These are phyloP conservation scores for Vitis rotundifolia DNA, from an alignment of 164 flowering plant genomes.

Conservation along the genomic window DNA sequence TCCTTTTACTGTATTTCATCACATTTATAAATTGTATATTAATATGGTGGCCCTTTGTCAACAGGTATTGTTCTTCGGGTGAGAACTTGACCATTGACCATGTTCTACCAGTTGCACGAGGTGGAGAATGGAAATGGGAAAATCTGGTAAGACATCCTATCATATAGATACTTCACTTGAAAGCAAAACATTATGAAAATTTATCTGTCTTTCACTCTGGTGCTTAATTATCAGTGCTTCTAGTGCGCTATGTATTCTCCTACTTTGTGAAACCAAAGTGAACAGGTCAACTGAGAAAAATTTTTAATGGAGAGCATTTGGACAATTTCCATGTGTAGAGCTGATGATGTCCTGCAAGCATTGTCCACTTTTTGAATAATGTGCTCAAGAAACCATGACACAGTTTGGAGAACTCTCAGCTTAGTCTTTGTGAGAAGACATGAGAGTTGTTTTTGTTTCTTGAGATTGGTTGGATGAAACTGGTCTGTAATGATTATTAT, in stretches of 20 bases:
- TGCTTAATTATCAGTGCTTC: neutral
- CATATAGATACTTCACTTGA: neutral
- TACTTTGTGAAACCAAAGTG: neutral
- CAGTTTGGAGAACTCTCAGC: neutral
- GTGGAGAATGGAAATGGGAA: slow-evolving; percentile 94
- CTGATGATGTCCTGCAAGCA: neutral
- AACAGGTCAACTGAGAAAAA: neutral
- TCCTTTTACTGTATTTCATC: neutral
- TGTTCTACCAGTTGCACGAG: slow-evolving; percentile 73
- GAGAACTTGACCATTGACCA: slow-evolving; percentile 89
- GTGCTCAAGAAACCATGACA: neutral
- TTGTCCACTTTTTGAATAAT: neutral
- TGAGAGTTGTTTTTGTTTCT: neutral
- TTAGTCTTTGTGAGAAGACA: neutral
- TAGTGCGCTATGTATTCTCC: neutral
- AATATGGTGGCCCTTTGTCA: neutral
- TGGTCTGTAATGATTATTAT: neutral
- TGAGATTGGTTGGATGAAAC: neutral
- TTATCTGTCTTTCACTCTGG: neutral
- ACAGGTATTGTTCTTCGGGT: slow-evolving; percentile 81
- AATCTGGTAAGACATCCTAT: slow-evolving; percentile 62
- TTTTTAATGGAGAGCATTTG: neutral
- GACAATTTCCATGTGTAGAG: neutral
- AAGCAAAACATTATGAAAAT: too few relatives aligned
- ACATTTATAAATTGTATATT: neutral